phyloP scores from a whole-genome alignment of 2,329 filamentous ascomycete species.

The Trichoderma guizhouense region DNA sequence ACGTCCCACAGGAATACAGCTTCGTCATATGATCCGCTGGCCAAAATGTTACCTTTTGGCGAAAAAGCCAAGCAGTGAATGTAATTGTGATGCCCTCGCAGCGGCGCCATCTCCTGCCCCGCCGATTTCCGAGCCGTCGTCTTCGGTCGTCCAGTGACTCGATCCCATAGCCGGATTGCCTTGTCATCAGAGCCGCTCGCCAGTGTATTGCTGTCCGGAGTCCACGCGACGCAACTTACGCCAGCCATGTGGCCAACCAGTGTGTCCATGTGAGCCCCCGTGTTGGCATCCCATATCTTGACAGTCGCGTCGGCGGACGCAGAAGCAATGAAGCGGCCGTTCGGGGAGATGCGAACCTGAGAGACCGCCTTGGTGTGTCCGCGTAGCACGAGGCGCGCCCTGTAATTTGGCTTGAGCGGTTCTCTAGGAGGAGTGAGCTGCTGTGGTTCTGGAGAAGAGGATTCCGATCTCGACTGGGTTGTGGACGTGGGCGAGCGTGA shows the following conservation, averaged over 20 bases:
- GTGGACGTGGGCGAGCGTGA: conserved; percentile 31
- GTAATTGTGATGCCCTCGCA: conserved; percentile 93
- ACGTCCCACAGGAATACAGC: conserved; percentile 98
- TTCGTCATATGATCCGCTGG: conserved; percentile 93
- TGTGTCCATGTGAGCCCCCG: conserved; percentile 78
- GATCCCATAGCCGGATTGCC: conserved; percentile 87
- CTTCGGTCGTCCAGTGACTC: conserved; percentile 56
- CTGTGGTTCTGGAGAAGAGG: conserved; percentile 26
- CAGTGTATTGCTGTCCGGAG: conserved; percentile 79
- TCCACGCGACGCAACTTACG: conserved; percentile 91
- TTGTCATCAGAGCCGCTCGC: conserved; percentile 96
- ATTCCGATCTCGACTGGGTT: conserved; percentile 31
- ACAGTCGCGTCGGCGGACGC: conserved; percentile 86
- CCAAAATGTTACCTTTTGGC: conserved; percentile 97
- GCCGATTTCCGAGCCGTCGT: conserved; percentile 41
- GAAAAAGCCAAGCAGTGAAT: conserved; percentile 92
- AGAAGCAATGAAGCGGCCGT: conserved; percentile 85
- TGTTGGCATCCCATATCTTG: conserved; percentile 82
- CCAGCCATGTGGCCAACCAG: conserved; percentile 92
- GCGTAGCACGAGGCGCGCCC: conserved; percentile 64
- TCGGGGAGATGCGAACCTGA: conserved; percentile 84
- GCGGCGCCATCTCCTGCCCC: conserved; percentile 48
- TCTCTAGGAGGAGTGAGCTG: conserved; percentile 42
- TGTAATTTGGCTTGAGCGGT: conserved; percentile 63
- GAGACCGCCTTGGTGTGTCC: conserved; percentile 80